These are phyloP conservation scores for Tolypocladium guangdongense DNA, from an alignment of 2,329 filamentous ascomycete species.

Conservation along the genomic window DNA sequence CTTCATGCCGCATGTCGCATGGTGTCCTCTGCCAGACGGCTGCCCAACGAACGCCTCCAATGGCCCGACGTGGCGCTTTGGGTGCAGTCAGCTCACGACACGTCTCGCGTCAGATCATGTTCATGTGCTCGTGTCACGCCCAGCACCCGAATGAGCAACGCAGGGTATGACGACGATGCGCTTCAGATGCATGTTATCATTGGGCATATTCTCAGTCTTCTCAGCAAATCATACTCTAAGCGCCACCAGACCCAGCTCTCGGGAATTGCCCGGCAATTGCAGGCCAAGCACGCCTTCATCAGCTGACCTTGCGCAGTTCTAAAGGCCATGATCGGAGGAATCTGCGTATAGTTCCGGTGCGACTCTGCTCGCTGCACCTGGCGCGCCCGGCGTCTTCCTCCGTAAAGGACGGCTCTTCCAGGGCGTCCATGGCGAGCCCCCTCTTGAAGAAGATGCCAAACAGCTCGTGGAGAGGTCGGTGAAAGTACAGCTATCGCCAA, in stretches of 20 bases:
- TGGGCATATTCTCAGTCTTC: no score
- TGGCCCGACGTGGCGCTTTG: neutral
- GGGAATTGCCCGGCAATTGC: no score
- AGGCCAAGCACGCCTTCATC: neutral
- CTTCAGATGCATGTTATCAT: no score
- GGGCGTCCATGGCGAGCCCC: conserved; percentile 30
- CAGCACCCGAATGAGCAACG: no score
- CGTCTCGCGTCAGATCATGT: no score
- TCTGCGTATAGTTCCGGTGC: conserved; percentile 26
- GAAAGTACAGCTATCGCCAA: conserved; percentile 24
- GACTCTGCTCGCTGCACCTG: conserved; percentile 18
- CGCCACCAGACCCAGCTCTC: neutral
- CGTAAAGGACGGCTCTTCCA: conserved; percentile 35
- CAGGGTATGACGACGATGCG: no score
- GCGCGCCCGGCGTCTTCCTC: conserved; percentile 17
- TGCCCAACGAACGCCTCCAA: no score
- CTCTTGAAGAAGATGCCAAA: conserved; percentile 30
- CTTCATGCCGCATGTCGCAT: neutral
- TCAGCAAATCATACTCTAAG: no score
- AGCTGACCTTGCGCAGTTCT: conserved; percentile 3
- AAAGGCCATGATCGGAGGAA: conserved; percentile 19
- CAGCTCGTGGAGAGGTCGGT: conserved; percentile 33
- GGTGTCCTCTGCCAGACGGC: no score
- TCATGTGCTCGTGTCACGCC: no score
- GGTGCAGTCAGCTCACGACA: neutral